Base-by-base conservation (phyloP, 2,329 filamentous ascomycete species). In the Phyllosticta citribraziliensis region DNA sequence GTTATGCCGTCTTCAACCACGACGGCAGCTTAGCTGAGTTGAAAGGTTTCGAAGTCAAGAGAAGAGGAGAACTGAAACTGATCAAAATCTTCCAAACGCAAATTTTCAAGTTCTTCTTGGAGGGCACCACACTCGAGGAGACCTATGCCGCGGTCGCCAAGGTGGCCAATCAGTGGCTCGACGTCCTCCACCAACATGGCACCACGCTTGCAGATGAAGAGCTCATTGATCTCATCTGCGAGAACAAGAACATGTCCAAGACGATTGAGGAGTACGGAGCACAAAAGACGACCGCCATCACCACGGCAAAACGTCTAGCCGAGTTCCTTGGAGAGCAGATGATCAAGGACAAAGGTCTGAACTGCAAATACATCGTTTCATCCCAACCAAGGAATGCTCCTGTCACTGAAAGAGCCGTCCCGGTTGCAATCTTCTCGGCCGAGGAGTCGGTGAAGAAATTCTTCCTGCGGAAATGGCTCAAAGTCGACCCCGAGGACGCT, bases 21-120 rank as follows among this genome's bases (percentile, higher is more conserved):
- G 94, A 99, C 69, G 94, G 95, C 50, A 96, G 88, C 73, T 80
- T 99, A 58, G 94, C 94, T 14, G 94, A 99, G 72, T 75, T 99
- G 70, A 99, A 99, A 71, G 94, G 94, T 5, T 99, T 99, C 70
- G 94, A 99, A 70, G 87, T 99, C 66, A 99, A 99, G 79, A 87
- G 94, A 72, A 84, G 94, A 83, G 94, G 94, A 80, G 94, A 99
- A 77, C 79, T 99, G 67, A 99, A 99, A 78, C 86, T 99, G 67
- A 99, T 99, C 83, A 99, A 99, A 76, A 99, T 97, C 71, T 99
- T 99, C 74, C 94, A 99, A 74, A 91, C 94, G 63, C 94, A 99
- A 70, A 96, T 99, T 66, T 99, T 99, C 86, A 97, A 96, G 72
- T 97, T 99, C 76, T 99, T 99, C 77, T 79, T 99, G 5, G 93